Evolutionary conservation across 2,329 filamentous ascomycete genomes (phyloP).

Genomic region (Fusarium pseudograminearum): DNA sequence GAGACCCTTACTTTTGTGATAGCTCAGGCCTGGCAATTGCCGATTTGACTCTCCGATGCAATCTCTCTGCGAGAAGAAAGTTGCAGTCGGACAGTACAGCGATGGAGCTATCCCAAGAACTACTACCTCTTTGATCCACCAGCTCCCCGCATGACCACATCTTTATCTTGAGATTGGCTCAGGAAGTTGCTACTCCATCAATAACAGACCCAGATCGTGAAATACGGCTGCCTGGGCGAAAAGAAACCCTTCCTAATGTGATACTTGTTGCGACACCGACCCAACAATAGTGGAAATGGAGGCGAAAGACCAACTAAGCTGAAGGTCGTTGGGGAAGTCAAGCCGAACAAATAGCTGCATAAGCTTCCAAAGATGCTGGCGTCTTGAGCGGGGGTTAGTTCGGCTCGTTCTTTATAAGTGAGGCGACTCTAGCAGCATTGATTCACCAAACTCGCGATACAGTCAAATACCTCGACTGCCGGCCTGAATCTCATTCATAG

Average conservation of each 20-base stretch:
- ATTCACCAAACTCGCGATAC: not conserved
- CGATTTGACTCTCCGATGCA: not conserved
- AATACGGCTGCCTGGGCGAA: slow-evolving; percentile 27
- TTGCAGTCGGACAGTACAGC: not conserved
- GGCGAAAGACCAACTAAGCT: slow-evolving; percentile 12
- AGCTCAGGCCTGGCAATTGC: not conserved
- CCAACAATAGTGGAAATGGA: slow-evolving; percentile 28
- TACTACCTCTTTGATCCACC: slow-evolving; percentile 25
- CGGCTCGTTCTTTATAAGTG: slow-evolving; percentile 17
- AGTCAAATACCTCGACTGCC: slow-evolving; percentile 10
- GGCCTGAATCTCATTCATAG: not conserved
- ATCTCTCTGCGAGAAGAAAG: not conserved
- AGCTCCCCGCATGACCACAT: slow-evolving; percentile 35
- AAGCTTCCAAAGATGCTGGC: slow-evolving; percentile 20
- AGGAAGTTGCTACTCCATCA: slow-evolving; percentile 10
- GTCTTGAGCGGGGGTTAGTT: slow-evolving; percentile 14
- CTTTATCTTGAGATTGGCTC: slow-evolving; percentile 26
- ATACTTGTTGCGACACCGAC: slow-evolving; percentile 27
- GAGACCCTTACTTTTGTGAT: not conserved
- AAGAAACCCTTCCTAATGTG: not conserved
- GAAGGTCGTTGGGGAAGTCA: slow-evolving; percentile 30
- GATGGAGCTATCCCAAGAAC: slow-evolving; percentile 5
- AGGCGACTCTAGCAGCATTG: slow-evolving; percentile 3
- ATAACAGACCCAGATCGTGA: not conserved
- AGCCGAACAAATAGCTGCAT: slow-evolving; percentile 32